Evolutionary conservation across 805 yeast species (phyloP).

Genomic region (Suhomyces faveliae): DNA sequence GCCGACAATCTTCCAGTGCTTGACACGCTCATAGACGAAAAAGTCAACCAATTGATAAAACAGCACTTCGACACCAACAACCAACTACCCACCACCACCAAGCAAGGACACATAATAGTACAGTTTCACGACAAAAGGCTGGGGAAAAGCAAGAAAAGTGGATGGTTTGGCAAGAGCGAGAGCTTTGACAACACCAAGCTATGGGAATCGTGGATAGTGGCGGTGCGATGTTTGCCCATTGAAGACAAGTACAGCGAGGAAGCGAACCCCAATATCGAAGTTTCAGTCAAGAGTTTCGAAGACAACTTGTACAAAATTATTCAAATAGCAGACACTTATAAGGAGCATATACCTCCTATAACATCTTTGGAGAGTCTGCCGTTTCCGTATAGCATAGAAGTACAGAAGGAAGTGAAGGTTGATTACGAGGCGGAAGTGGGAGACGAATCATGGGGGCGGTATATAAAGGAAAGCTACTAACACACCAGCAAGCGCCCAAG

Average conservation of each 20-base stretch:
- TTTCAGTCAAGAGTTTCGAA: constrained; percentile 40
- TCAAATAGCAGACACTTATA: constrained; percentile 52
- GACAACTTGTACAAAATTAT: constrained; percentile 46
- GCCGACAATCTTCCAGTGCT: constrained; percentile 48
- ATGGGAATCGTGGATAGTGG: constrained; percentile 75
- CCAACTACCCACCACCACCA: constrained; percentile 12
- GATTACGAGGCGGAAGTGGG: constrained; percentile 12
- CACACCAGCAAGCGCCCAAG: neutral
- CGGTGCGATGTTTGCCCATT: constrained; percentile 44
- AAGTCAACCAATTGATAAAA: constrained; percentile 31
- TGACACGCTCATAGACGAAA: constrained; percentile 42
- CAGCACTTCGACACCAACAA: constrained; percentile 21
- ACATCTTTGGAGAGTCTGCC: constrained; percentile 65
- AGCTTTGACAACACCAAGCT: constrained; percentile 39
- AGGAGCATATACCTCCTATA: constrained; percentile 72
- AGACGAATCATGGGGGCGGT: constrained; percentile 42
- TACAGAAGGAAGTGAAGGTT: constrained; percentile 14
- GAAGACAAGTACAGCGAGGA: constrained; percentile 7
- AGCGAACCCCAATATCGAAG: constrained; percentile 25
- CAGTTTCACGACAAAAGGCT: constrained; percentile 40
- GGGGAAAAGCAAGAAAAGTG: constrained; percentile 38
- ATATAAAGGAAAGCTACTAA: constrained; percentile 17
- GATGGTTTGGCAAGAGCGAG: constrained; percentile 52
- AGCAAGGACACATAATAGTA: constrained; percentile 34
- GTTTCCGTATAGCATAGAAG: constrained; percentile 48